These are phyloP conservation scores for Cladosporium sp. DNA, from an alignment of 2,329 filamentous ascomycete genomes.

Conservation along the genomic window DNA sequence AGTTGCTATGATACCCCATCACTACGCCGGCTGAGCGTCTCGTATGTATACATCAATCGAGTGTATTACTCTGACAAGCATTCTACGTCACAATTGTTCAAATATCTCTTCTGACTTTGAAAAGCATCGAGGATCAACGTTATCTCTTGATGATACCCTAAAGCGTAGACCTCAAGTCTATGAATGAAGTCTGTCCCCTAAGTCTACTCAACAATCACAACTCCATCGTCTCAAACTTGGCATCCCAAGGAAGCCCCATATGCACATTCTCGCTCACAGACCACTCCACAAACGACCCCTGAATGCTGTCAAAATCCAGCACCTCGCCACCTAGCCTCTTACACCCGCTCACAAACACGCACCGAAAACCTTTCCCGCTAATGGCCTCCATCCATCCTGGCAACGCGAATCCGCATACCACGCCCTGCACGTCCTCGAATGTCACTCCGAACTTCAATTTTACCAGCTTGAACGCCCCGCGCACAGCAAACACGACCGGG, in stretches of 20 bases:
- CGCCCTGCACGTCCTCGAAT: slow-evolving; percentile 1
- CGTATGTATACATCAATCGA: slow-evolving; percentile 2
- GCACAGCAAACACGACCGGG: slow-evolving; percentile 1
- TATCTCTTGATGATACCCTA: too few species aligned
- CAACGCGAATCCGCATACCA: slow-evolving; percentile 5
- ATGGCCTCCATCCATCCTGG: slow-evolving; percentile 5
- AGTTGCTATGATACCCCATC: slow-evolving; percentile 9
- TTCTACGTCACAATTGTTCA: not conserved
- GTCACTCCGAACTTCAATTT: not conserved
- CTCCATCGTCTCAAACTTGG: not conserved
- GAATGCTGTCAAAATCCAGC: not conserved
- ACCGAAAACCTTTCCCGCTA: slow-evolving; percentile 1
- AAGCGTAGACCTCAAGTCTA: too few species aligned
- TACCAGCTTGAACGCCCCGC: slow-evolving; percentile 4
- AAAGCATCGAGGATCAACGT: too few species aligned
- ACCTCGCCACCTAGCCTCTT: slow-evolving; percentile 2
- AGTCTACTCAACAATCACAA: not conserved
- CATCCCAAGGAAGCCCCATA: not conserved
- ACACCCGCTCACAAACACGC: slow-evolving; percentile 4
- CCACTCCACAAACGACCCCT: slow-evolving; percentile 6
- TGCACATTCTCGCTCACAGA: slow-evolving; percentile 1
- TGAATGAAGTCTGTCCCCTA: too few species aligned
- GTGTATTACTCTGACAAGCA: not conserved
- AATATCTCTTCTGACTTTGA: too few species aligned
- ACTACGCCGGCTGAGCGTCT: slow-evolving; percentile 1